These are phyloP conservation scores for Candida pseudocylindracea DNA, from an alignment of 1,139 yeast genomes.

Conservation along the genomic window DNA sequence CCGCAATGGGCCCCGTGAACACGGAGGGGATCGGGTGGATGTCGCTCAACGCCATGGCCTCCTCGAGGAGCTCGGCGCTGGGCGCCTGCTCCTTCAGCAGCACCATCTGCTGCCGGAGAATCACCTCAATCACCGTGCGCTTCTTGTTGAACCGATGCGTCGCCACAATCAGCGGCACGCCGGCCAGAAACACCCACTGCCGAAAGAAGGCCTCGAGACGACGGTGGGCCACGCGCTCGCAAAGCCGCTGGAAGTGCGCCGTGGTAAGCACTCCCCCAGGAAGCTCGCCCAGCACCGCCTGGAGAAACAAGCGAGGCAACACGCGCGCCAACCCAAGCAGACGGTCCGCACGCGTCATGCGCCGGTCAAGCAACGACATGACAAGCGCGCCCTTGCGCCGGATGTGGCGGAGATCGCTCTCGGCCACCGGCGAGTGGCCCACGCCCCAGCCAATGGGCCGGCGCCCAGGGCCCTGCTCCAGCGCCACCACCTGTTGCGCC, in stretches of 20 bases:
- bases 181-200: constrained; percentile 85
- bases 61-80: constrained; percentile 13
- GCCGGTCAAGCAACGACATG: constrained; percentile 57
- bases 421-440: constrained; percentile 41
- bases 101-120: constrained; percentile 69
- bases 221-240: constrained; percentile 85
- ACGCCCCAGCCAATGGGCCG: constrained; percentile 39
- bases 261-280: constrained; percentile 64
- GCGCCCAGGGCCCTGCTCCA: constrained; percentile 16
- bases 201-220: constrained; percentile 66
- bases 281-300: constrained; percentile 89
- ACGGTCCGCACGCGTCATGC: constrained; percentile 93
- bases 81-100: constrained; percentile 21
- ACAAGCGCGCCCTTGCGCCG: constrained; percentile 73
- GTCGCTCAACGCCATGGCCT: constrained; percentile 6
- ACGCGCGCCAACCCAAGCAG: constrained; percentile 85
- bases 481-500: constrained; percentile 27
- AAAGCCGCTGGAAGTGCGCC: constrained; percentile 68
- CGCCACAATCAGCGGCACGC: constrained; percentile 73
- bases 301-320: constrained; percentile 74
- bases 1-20: constrained; percentile 89
- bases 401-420: constrained; percentile 39
- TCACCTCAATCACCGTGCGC: constrained; percentile 86
- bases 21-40: constrained; percentile 12
- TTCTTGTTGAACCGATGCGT: constrained; percentile 88